phyloP scores from a whole-genome alignment of 768 basidiomycete species.

The Epithele typhae region DNA sequence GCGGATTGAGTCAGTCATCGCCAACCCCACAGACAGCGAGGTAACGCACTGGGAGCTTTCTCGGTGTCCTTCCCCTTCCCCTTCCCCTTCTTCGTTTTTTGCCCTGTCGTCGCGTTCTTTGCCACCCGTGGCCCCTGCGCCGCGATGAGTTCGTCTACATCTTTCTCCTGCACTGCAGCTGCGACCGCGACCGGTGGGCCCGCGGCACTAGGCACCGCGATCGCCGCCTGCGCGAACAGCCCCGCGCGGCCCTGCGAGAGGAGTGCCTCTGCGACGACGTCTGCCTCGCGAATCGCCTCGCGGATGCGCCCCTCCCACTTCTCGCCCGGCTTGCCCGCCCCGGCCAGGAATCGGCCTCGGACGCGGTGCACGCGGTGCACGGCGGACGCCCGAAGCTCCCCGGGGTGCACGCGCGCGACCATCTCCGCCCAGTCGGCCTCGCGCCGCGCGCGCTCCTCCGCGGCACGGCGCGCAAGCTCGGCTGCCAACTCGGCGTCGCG shows the following conservation, averaged over 20 bases:
- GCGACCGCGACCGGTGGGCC: constrained; percentile 34
- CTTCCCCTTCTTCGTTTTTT: constrained; percentile 28
- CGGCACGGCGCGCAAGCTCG: constrained; percentile 57
- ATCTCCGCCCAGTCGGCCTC: constrained; percentile 65
- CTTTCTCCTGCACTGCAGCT: constrained; percentile 43
- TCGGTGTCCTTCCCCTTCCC: constrained; percentile 33
- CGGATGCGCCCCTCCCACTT: constrained; percentile 65
- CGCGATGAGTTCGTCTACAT: constrained; percentile 46
- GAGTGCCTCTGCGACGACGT: constrained; percentile 42
- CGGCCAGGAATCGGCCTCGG: constrained; percentile 54
- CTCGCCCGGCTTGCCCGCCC: constrained; percentile 40
- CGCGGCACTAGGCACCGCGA: constrained; percentile 7
- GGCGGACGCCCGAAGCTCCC: constrained; percentile 42
- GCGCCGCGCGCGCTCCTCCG: constrained; percentile 52
- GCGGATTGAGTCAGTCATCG: too few relatives aligned
- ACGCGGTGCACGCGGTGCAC: constrained; percentile 51
- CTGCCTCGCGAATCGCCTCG: constrained; percentile 52
- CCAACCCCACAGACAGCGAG: too few relatives aligned
- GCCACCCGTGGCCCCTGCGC: constrained; percentile 44
- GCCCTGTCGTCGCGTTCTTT: constrained; percentile 13
- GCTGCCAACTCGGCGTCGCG: constrained; percentile 33
- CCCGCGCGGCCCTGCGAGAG: constrained; percentile 31
- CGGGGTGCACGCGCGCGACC: constrained; percentile 51
- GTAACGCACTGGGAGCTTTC: too few relatives aligned
- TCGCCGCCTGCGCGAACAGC: constrained; percentile 1